Percentiles rank a stretch among this genome's conserved stretches.
phyloP scores from a whole-genome alignment of 2,329 filamentous ascomycete genomes.

The Pseudogymnoascus sp. region DNA sequence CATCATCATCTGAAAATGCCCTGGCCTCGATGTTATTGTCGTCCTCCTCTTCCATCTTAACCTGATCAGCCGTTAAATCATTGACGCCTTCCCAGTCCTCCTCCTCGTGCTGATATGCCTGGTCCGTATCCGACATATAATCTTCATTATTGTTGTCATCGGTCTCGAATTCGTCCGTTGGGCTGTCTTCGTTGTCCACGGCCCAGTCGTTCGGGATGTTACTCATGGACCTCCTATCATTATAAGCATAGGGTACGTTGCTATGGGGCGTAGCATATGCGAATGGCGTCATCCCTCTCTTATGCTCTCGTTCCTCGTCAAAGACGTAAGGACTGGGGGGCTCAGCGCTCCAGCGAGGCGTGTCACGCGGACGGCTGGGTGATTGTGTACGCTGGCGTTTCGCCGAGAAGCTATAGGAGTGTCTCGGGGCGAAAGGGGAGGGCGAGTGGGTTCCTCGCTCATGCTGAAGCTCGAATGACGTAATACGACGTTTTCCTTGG shows the following conservation, averaged over 20 bases:
- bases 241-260: conserved; percentile 40
- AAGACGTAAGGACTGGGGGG: conserved; percentile 24
- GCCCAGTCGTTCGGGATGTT: not conserved
- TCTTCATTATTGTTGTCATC: conserved; percentile 23
- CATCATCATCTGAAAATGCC: conserved; percentile 12
- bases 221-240: not conserved
- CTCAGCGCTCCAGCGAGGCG: conserved; percentile 46
- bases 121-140: conserved; percentile 19
- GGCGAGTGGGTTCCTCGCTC: conserved; percentile 18
- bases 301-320: conserved; percentile 21
- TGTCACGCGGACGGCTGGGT: conserved; percentile 46
- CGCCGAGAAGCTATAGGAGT: conserved; percentile 7
- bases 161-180: conserved; percentile 22
- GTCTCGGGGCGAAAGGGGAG: conserved; percentile 1
- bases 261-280: conserved; percentile 73
- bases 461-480: conserved; percentile 34
- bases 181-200: conserved; percentile 15
- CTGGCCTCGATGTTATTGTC: conserved; percentile 25
- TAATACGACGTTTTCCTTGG: conserved; percentile 38
- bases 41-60: conserved; percentile 31
- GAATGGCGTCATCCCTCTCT: conserved; percentile 48
- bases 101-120: conserved; percentile 26
- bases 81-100: conserved; percentile 12
- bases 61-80: conserved; percentile 23
- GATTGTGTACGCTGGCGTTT: conserved; percentile 43